Conservation (phyloP, 306 rosid species). For the Nissolia schottii region DNA sequence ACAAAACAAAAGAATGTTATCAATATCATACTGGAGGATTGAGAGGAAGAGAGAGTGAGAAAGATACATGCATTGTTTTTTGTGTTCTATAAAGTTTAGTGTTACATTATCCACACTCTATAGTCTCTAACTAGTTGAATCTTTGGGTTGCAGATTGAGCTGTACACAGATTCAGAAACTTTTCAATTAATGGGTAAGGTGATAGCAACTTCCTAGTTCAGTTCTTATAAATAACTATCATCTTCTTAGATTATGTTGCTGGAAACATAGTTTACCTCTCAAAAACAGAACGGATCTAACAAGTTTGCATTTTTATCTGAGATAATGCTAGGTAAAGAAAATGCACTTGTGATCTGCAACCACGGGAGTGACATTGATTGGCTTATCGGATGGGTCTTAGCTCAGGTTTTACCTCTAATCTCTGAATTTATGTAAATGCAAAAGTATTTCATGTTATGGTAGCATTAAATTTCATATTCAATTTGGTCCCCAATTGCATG, state of each 20-base stretch:
- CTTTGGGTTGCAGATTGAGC: slow-evolving; percentile 57
- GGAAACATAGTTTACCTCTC: background rate
- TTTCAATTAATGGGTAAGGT: slow-evolving; percentile 58
- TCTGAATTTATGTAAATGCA: slow-evolving; percentile 8
- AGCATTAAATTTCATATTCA: background rate
- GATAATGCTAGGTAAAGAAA: slow-evolving; percentile 64
- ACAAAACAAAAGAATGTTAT: background rate
- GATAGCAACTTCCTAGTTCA: background rate
- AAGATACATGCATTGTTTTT: background rate
- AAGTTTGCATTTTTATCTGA: slow-evolving; percentile 1
- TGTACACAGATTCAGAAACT: slow-evolving; percentile 64
- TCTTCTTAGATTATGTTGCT: background rate
- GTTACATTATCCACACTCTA: slow-evolving; percentile 7
- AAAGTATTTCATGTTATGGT: background rate
- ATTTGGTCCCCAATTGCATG: background rate
- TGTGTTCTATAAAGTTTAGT: background rate
- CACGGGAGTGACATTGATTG: slow-evolving; percentile 95
- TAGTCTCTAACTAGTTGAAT: slow-evolving; percentile 29
- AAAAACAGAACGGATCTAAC: background rate
- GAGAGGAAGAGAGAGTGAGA: background rate
- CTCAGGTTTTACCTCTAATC: slow-evolving; percentile 67
- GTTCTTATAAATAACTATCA: background rate
- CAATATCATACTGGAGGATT: background rate
- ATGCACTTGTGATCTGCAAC: slow-evolving; percentile 78
- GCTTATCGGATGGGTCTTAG: slow-evolving; percentile 91